Base-by-base conservation (phyloP, 2,329 filamentous ascomycete genomes). In the Orbilia ellipsospora region DNA sequence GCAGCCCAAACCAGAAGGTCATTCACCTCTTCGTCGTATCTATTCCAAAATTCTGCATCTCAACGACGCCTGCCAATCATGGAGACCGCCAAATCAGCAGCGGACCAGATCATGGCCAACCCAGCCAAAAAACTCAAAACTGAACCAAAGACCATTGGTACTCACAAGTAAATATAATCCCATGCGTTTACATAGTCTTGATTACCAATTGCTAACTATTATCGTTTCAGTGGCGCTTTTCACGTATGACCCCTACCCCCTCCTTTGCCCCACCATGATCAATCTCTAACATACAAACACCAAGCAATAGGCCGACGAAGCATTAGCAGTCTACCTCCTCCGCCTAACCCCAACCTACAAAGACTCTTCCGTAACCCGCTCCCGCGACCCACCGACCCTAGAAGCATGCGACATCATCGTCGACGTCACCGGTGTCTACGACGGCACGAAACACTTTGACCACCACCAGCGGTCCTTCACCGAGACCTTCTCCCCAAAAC, bases 361-460 rank as follows among this genome's bases (percentile, higher is more conserved):
- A 67, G 84, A 87, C 79, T 90, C 93, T 26, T 82, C 86, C 51
- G 90, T 99, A 51, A 86, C 97, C 60, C 93, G 95, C 79, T 97
- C 94, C 56, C 92, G 95, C 80, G 93, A 99, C 83, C 89, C 93
- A 16, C 87, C 88, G 26, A 82, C 90, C 36, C 90, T 99, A 45
- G 87, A 89, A 48, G 88, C 87, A 73, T 97, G 94, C 86, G 92
- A 97, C 85, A 97, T 93, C 66, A 94, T 99, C 73, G 94, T 98
- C 79, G 95, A 99, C 81, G 95, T 98, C n/a, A 94, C 94, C 81
- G 94, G 94, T 80, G 92, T 94, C 83, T 98, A 99, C 84, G 91
- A 97, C 81, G 84, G 92, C 66, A 82, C 85, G 78, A 89, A 93
- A 83, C 91, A 94, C 80, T 99, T 92, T 86, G 95, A 99, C 84